Conservation (phyloP, 768 basidiomycete species). For the Mycena capillaripes region DNA sequence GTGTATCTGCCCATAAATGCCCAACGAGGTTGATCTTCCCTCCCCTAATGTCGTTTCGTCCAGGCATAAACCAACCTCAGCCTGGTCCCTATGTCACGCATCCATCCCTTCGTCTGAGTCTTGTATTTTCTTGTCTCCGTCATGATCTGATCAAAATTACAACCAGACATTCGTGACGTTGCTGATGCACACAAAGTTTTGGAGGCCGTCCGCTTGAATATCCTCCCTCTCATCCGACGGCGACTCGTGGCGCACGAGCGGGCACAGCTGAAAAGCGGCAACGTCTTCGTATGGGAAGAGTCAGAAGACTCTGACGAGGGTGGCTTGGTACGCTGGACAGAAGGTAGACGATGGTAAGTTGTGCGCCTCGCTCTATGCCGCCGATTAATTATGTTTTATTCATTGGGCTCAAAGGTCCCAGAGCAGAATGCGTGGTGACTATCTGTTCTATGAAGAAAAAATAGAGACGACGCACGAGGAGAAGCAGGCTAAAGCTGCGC, state of each 20-base stretch:
- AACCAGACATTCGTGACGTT: conserved; percentile 83
- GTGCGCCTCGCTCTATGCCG: neutral
- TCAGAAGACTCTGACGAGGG: conserved; percentile 78
- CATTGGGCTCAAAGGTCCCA: conserved; percentile 71
- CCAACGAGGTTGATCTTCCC: conserved; percentile 21
- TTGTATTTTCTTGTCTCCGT: conserved; percentile 30
- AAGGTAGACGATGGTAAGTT: conserved; percentile 80
- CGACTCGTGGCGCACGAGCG: conserved; percentile 79
- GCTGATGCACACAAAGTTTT: conserved; percentile 82
- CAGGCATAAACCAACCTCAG: conserved; percentile 35
- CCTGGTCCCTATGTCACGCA: conserved; percentile 57
- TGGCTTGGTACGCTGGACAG: conserved; percentile 82
- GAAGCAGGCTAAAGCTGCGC: conserved; percentile 83
- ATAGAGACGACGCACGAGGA: conserved; percentile 86
- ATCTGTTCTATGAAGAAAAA: conserved; percentile 88
- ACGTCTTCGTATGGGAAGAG: conserved; percentile 91
- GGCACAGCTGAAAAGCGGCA: conserved; percentile 78
- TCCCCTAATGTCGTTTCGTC: conserved; percentile 40
- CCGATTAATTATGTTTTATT: neutral
- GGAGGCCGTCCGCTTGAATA: conserved; percentile 80
- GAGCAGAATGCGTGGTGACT: conserved; percentile 87
- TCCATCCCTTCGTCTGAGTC: conserved; percentile 61
- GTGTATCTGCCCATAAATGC: conserved; percentile 31
- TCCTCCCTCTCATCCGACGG: conserved; percentile 79
- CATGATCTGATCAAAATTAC: neutral